Evolutionary conservation across 305 asterid genomes (phyloP).

Genomic region (Fraxinus albicans): DNA sequence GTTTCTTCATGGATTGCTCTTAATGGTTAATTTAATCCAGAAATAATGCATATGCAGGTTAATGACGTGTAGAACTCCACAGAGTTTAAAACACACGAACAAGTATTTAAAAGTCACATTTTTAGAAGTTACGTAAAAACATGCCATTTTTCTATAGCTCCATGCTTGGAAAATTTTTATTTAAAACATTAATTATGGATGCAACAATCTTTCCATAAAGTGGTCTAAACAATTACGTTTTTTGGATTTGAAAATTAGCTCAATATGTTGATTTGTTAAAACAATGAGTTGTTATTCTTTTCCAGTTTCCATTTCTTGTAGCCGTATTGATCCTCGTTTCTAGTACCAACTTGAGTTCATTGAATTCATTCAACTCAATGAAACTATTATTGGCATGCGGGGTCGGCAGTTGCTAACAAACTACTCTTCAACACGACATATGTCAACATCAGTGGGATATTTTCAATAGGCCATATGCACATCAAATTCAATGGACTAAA

Average conservation of each 20-base stretch:
- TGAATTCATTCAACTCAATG: neutral
- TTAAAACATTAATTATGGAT: neutral
- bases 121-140: neutral
- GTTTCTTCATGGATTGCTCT: neutral
- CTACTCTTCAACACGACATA: neutral
- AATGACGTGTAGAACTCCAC: no score
- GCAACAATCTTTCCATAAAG: neutral
- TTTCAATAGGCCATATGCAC: neutral
- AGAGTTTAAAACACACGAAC: neutral
- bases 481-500: neutral
- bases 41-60: no score
- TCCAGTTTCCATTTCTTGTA: neutral
- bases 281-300: neutral
- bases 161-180: neutral
- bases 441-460: constrained; percentile 11
- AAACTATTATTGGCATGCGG: constrained; percentile 10
- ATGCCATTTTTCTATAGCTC: neutral
- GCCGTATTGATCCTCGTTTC: neutral
- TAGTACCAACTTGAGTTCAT: neutral
- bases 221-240: constrained; percentile 1
- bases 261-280: neutral
- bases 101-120: neutral
- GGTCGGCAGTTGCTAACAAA: neutral
- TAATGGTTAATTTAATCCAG: neutral
- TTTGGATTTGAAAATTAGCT: neutral